Evolutionary conservation across 139 green algal species (phyloP).

Genomic region (Coelastrella sp.): DNA sequence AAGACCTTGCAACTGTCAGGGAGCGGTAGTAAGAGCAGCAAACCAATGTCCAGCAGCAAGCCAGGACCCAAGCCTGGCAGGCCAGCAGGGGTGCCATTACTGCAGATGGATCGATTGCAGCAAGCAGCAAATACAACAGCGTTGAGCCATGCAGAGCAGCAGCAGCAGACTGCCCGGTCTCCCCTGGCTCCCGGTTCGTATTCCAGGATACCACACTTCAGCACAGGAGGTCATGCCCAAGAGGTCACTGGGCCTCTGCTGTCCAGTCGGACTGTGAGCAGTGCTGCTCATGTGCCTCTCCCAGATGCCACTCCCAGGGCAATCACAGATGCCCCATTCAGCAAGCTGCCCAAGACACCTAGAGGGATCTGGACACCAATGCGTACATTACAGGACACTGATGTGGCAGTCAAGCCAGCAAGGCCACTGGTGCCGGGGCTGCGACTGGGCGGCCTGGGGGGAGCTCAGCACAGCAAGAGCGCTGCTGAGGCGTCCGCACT

Average conservation of each 20-base stretch:
- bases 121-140: not conserved
- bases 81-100: slow-evolving; percentile 2
- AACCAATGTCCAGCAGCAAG: not conserved
- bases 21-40: slow-evolving; percentile 7
- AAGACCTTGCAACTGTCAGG: slow-evolving; percentile 15
- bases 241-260: not conserved
- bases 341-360: slow-evolving; percentile 29
- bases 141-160: not conserved
- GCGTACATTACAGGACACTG: not conserved
- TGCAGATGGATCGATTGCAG: slow-evolving; percentile 12
- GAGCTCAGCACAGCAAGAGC: not conserved
- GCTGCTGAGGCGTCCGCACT: not conserved
- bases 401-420: not conserved
- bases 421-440: not conserved
- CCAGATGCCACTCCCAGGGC: slow-evolving; percentile 29
- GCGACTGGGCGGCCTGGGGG: not conserved
- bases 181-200: not conserved
- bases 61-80: not conserved
- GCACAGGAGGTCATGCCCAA: not conserved
- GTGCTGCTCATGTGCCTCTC: slow-evolving; percentile 33
- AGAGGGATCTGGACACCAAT: not conserved
- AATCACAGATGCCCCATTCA: slow-evolving; percentile 20
- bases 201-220: slow-evolving; percentile 23
- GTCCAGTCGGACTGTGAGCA: not conserved
- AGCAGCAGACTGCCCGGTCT: not conserved